Evolutionary conservation across 2,329 filamentous ascomycete species (phyloP).

Genomic region (Colletotrichum truncatum): DNA sequence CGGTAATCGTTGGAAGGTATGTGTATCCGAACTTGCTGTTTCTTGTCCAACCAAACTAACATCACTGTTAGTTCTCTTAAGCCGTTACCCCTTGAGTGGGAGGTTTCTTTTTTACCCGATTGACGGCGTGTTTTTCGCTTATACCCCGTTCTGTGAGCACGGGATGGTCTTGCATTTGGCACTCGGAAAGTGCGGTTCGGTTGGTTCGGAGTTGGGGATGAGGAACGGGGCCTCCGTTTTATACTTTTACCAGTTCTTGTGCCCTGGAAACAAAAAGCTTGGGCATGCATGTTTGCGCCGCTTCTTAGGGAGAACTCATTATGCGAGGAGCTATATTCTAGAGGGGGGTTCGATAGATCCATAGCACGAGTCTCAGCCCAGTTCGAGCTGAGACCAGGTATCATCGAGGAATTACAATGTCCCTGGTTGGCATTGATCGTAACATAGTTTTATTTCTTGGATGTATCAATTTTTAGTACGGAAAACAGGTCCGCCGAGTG

Average conservation of each 20-base stretch:
- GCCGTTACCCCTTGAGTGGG: background rate
- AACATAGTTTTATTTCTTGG: constrained; percentile 7
- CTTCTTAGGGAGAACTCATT: constrained; percentile 1
- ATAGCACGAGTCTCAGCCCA: background rate
- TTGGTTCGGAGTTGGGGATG: constrained; percentile 32
- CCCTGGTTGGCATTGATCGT: background rate
- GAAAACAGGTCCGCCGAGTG: constrained; percentile 58
- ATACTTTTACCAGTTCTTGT: constrained; percentile 23
- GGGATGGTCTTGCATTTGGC: constrained; percentile 31
- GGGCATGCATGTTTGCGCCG: constrained; percentile 6
- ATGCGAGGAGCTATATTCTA: constrained; percentile 1
- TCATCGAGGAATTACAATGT: background rate
- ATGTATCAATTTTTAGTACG: constrained; percentile 54
- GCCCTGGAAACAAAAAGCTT: constrained; percentile 8
- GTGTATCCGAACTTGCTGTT: too few species aligned
- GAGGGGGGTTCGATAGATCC: constrained; percentile 26
- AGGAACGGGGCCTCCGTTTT: constrained; percentile 17
- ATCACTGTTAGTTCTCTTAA: constrained; percentile 33
- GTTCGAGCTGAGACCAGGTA: background rate
- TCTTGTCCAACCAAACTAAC: too few species aligned
- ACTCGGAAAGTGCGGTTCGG: constrained; percentile 24
- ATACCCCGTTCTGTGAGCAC: constrained; percentile 28
- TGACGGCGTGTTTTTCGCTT: constrained; percentile 27
- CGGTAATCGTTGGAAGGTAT: constrained; percentile 76
- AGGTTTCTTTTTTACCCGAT: constrained; percentile 9